Base-by-base conservation (phyloP, 495 filamentous ascomycete genomes). In the Aspergillus cavernicola region DNA sequence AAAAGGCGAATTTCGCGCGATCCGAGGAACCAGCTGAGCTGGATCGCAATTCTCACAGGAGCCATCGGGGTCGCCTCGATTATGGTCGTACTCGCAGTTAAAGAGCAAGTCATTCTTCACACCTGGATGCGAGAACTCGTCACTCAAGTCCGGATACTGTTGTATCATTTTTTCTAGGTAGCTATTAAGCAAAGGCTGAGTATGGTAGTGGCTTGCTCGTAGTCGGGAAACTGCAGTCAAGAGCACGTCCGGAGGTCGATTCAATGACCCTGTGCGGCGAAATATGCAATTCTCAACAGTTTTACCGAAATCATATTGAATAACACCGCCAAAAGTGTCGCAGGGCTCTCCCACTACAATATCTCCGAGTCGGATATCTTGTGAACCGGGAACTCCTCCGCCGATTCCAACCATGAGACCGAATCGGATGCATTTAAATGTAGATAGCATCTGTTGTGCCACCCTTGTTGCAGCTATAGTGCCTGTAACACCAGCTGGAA, bases 371-470 rank as follows among this genome's bases (percentile, higher is more conserved):
- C 65, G 64, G 29, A 68, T 59, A 55, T 68, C 65, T 26, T 42
- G 9, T 10, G 15, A 12, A 12, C 24, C 45, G 11, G 58, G 58
- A 15, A 73, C 61, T 10, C 72, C 72, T 7, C 74, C 70, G 11
- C 72, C 66, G 41, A 76, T 75, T 2, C 74, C 72, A 1, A 77
- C 69, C 59, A 74, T 63, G 3, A 77, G 41, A 23, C 66, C 61
- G 33, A 68, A 66, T 32, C 55, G 41, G 52, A 77, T 66, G 2
- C 50, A 50, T 18, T 47, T 48, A 52, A 76, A 77, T 20, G 56
- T 74, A 22, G 56, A 44, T 6, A 18, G 45, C 57, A 74, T 63
- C 10, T 67, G 52, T 16, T 24, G 57, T 8, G 70, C 68, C 0
- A 70, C 61, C 2, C 53, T 50, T 7, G 63, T 56, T 16, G 74